Evolutionary conservation across 108 stramenopile genomes (phyloP).

Genomic region (Mayamaea pseudoterrestris): DNA sequence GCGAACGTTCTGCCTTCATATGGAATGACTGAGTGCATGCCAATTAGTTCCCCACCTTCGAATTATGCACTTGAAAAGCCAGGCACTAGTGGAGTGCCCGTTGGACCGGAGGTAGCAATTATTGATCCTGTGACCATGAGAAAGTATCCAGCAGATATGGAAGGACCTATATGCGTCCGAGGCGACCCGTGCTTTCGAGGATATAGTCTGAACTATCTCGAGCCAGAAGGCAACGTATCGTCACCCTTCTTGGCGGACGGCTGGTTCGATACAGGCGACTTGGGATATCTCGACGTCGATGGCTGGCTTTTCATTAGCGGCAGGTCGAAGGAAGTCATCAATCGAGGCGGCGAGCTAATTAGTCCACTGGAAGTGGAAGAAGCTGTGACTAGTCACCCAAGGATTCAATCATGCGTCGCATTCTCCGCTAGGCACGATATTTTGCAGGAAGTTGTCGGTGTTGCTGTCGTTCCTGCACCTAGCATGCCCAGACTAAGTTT

Average conservation of each 20-base stretch:
- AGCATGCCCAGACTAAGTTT: conserved; percentile 26
- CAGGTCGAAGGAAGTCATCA: conserved; percentile 76
- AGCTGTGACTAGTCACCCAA: conserved; percentile 27
- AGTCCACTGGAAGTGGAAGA: conserved; percentile 70
- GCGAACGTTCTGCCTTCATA: conserved; percentile 42
- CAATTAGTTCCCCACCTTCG: conserved; percentile 44
- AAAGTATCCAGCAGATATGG: not conserved
- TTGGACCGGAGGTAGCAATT: conserved; percentile 37
- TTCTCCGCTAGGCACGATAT: conserved; percentile 42
- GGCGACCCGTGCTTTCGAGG: conserved; percentile 25
- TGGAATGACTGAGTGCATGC: conserved; percentile 77
- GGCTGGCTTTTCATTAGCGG: conserved; percentile 66
- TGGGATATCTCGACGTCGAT: conserved; percentile 57
- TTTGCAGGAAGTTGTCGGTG: conserved; percentile 58
- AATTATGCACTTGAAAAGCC: conserved; percentile 36
- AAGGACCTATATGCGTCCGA: conserved; percentile 32
- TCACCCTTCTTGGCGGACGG: conserved; percentile 33
- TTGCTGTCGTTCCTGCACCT: conserved; percentile 31
- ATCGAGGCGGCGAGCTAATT: conserved; percentile 73
- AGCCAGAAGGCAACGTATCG: not conserved
- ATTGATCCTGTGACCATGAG: conserved; percentile 8
- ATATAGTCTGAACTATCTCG: conserved; percentile 10
- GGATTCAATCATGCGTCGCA: conserved; percentile 23
- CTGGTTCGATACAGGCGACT: conserved; percentile 78
- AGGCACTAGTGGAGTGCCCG: conserved; percentile 32